Evolutionary conservation across 306 rosid species (phyloP), one percentile per base, ranked within the genome.

Genomic region (Hippophae tibetana): DNA sequence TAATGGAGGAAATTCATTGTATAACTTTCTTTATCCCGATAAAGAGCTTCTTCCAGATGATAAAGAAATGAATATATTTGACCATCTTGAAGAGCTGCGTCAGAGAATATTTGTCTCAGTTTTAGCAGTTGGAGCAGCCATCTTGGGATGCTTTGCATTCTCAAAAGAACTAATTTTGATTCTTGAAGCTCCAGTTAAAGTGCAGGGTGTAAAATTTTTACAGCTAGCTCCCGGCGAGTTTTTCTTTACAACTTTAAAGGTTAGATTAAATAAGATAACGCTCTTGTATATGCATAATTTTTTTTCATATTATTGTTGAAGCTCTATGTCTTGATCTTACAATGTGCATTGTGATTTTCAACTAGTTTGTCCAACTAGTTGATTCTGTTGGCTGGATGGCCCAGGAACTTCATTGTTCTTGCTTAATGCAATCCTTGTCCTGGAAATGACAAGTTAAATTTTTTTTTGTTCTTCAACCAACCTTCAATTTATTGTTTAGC

Each of bases 21-120:
- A 79, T 69, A 78, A 85, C 52, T 81, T 90, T 71, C 80, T 90
- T 42, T 85, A 90, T 72, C 98, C 98, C 6, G 62, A 60, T 74
- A 81, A 87, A 81, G 98, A 90, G 69, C 92, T 87, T 57, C 92
- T 90, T 61, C 98, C 98, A 2, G 98, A 90, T 53, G 98, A 87
- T 72, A 87, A 79, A 73, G 98, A 90, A 74, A 90, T 90, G 98
- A 87, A 73, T 54, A 54, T 90, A 73, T 87, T 83, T 69, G 98
- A 90, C 76, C 96, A 90, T 74, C 92, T 90, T n/a, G 98, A 90
- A 79, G 98, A 90, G 82, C 83, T 90, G 49, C 92, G 98, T n/a
- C 84, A 87, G 83, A 83, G 98, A 73, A 52, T 90, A 54, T 87
- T 90, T 61, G 50, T 83, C 31, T 90, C 98, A 6, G 86, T 90